Base-by-base conservation (phyloP, 2,329 filamentous ascomycete genomes). In the Hymenoscyphus occultus region DNA sequence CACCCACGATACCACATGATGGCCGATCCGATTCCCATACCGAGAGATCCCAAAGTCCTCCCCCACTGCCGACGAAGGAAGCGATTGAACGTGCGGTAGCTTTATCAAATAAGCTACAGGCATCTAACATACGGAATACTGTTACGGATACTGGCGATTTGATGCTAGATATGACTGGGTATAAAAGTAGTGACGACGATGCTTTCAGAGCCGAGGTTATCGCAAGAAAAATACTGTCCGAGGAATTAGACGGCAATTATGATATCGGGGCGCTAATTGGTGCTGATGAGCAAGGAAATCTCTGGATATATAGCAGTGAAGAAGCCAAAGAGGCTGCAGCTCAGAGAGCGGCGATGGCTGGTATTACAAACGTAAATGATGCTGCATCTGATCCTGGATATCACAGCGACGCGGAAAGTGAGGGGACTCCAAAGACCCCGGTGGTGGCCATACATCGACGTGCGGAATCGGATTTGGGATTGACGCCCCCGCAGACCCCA, bases 291-390 rank as follows among this genome's bases (percentile, higher is more conserved):
- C 88, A 95, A 66, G 95, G 95, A 6, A 99, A 99, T 73, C 83
- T 99, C n/a, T 98, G 95, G 94, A 98, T 99, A 70, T 99, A 99
- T 80, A 95, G 93, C 78, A 98, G 93, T 72, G 93, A 98, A 77
- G 93, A 97, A 74, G 93, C 95, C 31, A 98, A 97, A 75, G 90
- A 95, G 72, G 90, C 91, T 6, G 94, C 94, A 39, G 89, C 89
- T 80, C 88, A 90, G 45, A 82, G 83, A 71, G 81, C 83, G 2
- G 78, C 80, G 1, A 75, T 87, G 66, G 80, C 80, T 32, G 79
- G 80, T 3, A 78, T 88, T 68, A 59, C 66, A 10, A 66, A 61
- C 48, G 60, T 75, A 35, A 70, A 66, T 45, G 93, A 98, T 77
- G 91, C 92, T 39, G 84, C 89, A 7, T 97, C 93, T 0, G 95